Percentiles rank a stretch among this genome's conserved stretches.
phyloP scores from a whole-genome alignment of 2,329 filamentous ascomycete species.

The Amphichorda felina region DNA sequence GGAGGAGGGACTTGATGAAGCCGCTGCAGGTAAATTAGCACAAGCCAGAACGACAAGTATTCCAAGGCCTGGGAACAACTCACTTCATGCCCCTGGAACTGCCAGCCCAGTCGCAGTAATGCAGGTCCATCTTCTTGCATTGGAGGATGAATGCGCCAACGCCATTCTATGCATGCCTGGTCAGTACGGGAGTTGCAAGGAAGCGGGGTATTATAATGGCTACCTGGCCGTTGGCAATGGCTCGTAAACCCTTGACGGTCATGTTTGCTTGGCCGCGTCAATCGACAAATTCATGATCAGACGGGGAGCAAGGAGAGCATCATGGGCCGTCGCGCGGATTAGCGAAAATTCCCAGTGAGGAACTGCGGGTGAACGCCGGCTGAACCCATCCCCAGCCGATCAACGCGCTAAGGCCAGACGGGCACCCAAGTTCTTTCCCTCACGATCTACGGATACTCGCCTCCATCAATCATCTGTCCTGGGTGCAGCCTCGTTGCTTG shows the following conservation, averaged over 20 bases:
- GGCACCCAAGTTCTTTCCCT: no score
- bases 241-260: conserved; percentile 42
- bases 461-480: background rate
- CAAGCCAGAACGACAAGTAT: background rate
- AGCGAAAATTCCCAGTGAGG: conserved; percentile 3
- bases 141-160: conserved; percentile 93
- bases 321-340: background rate
- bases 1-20: conserved; percentile 70
- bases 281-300: conserved; percentile 15
- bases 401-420: no score
- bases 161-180: conserved; percentile 59
- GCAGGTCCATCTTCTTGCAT: conserved; percentile 90
- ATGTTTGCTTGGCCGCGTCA: conserved; percentile 28
- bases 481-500: no score
- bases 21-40: conserved; percentile 36
- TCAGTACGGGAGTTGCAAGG: no score
- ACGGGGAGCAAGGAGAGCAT: conserved; percentile 2
- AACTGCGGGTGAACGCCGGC: conserved; percentile 1
- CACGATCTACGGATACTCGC: no score
- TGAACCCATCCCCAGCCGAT: conserved; percentile 2
- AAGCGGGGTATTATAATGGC: no score
- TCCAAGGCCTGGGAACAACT: conserved; percentile 10
- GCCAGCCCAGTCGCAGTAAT: conserved; percentile 94
- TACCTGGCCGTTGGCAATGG: conserved; percentile 43
- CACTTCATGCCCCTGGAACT: conserved; percentile 95